Evolutionary conservation across 306 rosid genomes (phyloP).

Genomic region (Medicago truncatula): DNA sequence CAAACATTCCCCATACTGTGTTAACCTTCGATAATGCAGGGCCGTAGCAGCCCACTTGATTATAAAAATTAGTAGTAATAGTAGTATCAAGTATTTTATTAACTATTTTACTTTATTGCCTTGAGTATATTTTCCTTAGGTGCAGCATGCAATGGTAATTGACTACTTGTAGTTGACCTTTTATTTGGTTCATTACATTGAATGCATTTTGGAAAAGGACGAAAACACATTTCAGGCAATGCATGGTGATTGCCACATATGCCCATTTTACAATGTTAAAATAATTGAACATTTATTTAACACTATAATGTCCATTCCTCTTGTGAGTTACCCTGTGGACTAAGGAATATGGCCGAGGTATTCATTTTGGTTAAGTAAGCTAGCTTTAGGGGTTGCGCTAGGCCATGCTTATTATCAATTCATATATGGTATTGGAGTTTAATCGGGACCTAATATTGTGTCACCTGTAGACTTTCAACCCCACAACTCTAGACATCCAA

Average conservation of each 20-base stretch:
- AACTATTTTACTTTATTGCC: no score
- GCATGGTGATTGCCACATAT: background rate
- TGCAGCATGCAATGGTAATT: no score
- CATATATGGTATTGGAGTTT: background rate
- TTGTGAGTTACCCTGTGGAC: background rate
- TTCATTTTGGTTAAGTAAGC: background rate
- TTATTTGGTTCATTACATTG: background rate
- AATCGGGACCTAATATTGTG: no score
- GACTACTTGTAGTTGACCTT: background rate
- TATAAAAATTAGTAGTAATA: no score
- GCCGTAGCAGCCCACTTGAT: no score
- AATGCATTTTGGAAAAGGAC: constrained; percentile 3
- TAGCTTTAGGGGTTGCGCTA: background rate
- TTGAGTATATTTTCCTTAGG: no score
- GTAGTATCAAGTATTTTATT: no score
- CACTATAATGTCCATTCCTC: constrained; percentile 3
- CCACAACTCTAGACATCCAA: background rate
- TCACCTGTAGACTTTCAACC: no score
- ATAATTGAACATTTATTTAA: background rate
- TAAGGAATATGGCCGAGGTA: background rate
- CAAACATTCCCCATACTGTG: no score
- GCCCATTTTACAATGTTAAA: background rate
- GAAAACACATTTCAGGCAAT: background rate
- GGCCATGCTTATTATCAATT: background rate
- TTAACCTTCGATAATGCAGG: no score